Conservation (phyloP, 2,329 filamentous ascomycete species). For the Arthrinium puccinioides region DNA sequence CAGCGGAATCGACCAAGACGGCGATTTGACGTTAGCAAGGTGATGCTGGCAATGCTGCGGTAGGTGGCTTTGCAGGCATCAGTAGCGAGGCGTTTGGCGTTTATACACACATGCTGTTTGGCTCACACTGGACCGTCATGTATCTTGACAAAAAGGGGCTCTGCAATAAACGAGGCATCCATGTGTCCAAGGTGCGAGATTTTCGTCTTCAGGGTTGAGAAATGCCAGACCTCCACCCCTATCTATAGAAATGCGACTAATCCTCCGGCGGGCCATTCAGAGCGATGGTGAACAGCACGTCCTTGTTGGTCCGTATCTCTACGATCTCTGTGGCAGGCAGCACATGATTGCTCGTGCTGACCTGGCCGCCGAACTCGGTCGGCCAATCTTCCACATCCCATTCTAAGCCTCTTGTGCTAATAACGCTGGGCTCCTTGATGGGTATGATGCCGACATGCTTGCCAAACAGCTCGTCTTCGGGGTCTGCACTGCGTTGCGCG, state of each 20-base stretch:
- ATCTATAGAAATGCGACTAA: too few relatives aligned
- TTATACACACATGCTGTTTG: too few relatives aligned
- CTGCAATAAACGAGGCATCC: too few relatives aligned
- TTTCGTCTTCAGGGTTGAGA: too few relatives aligned
- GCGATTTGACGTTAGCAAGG: constrained; percentile 1
- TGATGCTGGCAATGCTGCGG: neutral
- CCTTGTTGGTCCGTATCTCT: constrained; percentile 53
- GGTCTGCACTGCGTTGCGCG: neutral
- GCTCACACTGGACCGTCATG: too few relatives aligned
- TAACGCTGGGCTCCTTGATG: constrained; percentile 67
- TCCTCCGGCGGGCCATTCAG: constrained; percentile 26
- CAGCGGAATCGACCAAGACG: constrained; percentile 7
- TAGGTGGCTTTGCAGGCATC: neutral
- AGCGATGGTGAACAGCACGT: constrained; percentile 71
- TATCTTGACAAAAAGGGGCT: too few relatives aligned
- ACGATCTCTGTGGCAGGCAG: constrained; percentile 50
- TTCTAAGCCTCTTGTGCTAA: constrained; percentile 73
- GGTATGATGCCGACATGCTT: constrained; percentile 84
- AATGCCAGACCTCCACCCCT: too few relatives aligned
- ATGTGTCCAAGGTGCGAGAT: too few relatives aligned
- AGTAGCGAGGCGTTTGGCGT: constrained; percentile 17
- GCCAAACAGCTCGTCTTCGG: constrained; percentile 46
- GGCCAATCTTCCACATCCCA: constrained; percentile 86
- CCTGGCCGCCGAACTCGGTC: constrained; percentile 63
- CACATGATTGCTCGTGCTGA: constrained; percentile 80